Evolutionary conservation across 305 asterid genomes (phyloP).

Genomic region (Salvia sclarea): DNA sequence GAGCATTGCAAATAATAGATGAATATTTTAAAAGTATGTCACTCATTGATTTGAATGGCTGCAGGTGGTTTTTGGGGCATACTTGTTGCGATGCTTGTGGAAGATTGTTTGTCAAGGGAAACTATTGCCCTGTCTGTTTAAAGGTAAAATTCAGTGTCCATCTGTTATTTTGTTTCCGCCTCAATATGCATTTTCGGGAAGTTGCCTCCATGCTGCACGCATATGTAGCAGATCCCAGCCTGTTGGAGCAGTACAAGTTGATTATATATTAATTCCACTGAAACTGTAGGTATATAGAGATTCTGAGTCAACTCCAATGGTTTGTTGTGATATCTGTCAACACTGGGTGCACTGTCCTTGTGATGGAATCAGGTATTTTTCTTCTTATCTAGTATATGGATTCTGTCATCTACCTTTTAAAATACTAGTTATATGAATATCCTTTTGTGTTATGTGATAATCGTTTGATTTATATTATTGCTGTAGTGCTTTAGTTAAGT

Average conservation of each 20-base stretch:
- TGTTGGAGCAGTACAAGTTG: conserved; percentile 33
- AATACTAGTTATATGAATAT: background rate
- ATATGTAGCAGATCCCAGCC: conserved; percentile 11
- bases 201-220: conserved; percentile 15
- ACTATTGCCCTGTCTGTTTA: conserved; percentile 93
- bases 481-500: conserved; percentile 1
- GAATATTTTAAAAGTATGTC: background rate
- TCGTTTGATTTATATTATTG: background rate
- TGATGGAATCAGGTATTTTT: conserved; percentile 84
- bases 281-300: conserved; percentile 86
- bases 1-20: background rate
- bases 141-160: conserved; percentile 53
- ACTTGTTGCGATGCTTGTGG: conserved; percentile 99
- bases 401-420: conserved; percentile 13
- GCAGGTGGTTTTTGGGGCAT: conserved; percentile 97
- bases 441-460: conserved; percentile 21
- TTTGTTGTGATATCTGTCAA: conserved; percentile 95
- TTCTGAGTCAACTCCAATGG: conserved; percentile 99
- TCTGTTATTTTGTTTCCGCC: conserved; percentile 18
- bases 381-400: background rate
- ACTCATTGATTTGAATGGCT: conserved; percentile 33
- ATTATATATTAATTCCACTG: conserved; percentile 26
- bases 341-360: conserved; percentile 99
- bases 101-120: conserved; percentile 91
- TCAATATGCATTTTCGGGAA: background rate